These are phyloP conservation scores for Neonectria punicea DNA, from an alignment of 2,329 filamentous ascomycete species.

Conservation along the genomic window DNA sequence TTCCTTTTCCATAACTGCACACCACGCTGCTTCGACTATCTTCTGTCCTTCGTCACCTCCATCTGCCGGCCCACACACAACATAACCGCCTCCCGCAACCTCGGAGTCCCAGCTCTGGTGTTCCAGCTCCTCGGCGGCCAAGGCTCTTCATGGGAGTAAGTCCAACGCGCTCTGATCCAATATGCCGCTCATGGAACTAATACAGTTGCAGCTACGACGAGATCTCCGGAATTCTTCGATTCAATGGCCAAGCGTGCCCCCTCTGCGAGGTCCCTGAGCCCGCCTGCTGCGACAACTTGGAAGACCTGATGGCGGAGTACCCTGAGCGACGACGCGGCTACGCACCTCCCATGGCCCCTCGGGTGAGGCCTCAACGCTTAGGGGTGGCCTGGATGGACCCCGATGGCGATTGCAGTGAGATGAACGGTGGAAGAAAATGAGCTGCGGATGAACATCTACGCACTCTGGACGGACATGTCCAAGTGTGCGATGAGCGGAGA, in stretches of 20 bases:
- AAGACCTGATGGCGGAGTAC: not conserved
- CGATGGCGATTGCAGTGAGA: too few relatives aligned
- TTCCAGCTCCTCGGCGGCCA: not conserved
- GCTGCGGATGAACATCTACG: too few relatives aligned
- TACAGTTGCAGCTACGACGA: not conserved
- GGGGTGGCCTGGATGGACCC: too few relatives aligned
- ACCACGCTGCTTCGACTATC: not conserved
- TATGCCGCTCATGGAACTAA: not conserved
- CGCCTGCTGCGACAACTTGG: not conserved
- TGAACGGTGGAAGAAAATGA: too few relatives aligned
- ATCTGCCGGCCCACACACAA: not conserved
- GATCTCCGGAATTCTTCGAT: not conserved
- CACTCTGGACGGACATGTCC: too few relatives aligned
- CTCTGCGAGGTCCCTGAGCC: not conserved
- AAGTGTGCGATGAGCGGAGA: too few relatives aligned
- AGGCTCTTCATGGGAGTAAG: not conserved
- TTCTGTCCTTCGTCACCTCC: not conserved
- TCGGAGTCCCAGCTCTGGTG: not conserved
- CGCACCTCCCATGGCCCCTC: not conserved
- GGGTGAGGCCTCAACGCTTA: too few relatives aligned
- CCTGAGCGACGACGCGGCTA: not conserved
- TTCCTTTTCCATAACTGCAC: not conserved
- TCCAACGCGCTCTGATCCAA: not conserved
- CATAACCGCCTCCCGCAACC: not conserved
- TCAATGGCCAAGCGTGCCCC: not conserved